Evolutionary conservation across 2,329 filamentous ascomycete genomes (phyloP).

Genomic region (Fusarium austroafricanum): DNA sequence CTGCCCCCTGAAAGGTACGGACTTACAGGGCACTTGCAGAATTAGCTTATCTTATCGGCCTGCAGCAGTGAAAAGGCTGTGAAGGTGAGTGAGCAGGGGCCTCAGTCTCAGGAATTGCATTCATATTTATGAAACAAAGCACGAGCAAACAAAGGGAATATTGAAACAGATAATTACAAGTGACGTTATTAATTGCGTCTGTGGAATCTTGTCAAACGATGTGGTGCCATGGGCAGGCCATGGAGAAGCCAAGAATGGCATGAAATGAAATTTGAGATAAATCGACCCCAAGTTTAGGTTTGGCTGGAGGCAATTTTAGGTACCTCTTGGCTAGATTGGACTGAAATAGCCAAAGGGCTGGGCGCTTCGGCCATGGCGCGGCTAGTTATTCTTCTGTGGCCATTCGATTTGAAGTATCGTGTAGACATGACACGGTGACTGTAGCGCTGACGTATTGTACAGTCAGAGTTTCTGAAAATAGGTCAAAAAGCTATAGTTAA

Average conservation of each 20-base stretch:
- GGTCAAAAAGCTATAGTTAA: conserved; percentile 1
- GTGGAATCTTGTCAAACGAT: conserved; percentile 13
- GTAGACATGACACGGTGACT: conserved; percentile 31
- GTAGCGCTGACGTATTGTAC: conserved; percentile 29
- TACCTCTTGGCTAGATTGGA: conserved; percentile 2
- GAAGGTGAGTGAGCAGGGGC: conserved; percentile 7
- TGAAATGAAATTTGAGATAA: conserved; percentile 14
- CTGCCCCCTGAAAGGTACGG: conserved; percentile 25
- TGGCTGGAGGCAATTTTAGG: conserved; percentile 5
- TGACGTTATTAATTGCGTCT: conserved; percentile 3
- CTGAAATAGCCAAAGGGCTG: conserved; percentile 2
- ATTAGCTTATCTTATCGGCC: conserved; percentile 37
- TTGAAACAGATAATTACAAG: conserved; percentile 28
- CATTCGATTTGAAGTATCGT: conserved; percentile 23
- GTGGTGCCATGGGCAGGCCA: conserved; percentile 6
- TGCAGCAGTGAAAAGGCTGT: conserved; percentile 24
- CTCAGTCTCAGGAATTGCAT: conserved; percentile 24
- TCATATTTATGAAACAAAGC: conserved; percentile 40
- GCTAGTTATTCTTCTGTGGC: conserved; percentile 25
- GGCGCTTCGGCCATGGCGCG: conserved; percentile 34
- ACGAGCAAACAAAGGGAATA: conserved; percentile 24
- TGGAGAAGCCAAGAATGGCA: conserved; percentile 32
- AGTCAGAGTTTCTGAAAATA: conserved; percentile 28
- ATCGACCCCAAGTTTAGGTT: conserved; percentile 5
- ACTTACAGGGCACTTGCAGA: conserved; percentile 29